Evolutionary conservation across 2,329 filamentous ascomycete genomes (phyloP).

Genomic region (Cercospora brassicicola): DNA sequence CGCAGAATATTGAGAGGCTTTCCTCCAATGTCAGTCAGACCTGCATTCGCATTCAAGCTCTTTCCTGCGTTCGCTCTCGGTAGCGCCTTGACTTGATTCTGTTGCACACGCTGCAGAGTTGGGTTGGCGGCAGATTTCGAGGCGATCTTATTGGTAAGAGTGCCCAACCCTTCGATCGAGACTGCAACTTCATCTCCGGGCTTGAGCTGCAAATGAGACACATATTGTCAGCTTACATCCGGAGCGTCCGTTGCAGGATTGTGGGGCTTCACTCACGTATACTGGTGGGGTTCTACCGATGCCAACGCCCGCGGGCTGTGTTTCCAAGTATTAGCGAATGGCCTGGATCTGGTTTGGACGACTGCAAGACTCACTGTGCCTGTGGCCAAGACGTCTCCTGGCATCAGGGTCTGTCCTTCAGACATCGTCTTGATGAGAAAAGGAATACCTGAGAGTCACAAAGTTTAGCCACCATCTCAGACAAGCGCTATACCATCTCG

Average conservation of each 20-base stretch:
- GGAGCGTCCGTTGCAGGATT: neutral
- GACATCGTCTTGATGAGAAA: slow-evolving; percentile 51
- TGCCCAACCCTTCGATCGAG: slow-evolving; percentile 46
- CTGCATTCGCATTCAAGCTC: slow-evolving; percentile 33
- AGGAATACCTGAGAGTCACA: slow-evolving; percentile 38
- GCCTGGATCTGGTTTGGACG: slow-evolving; percentile 25
- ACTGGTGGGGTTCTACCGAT: slow-evolving; percentile 49
- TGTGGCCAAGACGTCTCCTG: slow-evolving; percentile 54
- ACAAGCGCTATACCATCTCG: neutral
- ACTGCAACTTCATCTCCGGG: slow-evolving; percentile 48
- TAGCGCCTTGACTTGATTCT: slow-evolving; percentile 23
- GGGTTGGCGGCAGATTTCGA: neutral
- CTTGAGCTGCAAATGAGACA: too few species aligned
- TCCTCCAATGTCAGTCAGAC: neutral
- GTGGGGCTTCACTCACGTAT: slow-evolving; percentile 28
- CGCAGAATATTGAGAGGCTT: slow-evolving; percentile 1
- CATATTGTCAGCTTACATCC: neutral
- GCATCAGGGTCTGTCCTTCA: slow-evolving; percentile 53
- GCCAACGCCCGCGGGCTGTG: slow-evolving; percentile 48
- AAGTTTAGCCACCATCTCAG: neutral
- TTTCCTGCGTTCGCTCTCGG: neutral
- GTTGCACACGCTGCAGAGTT: slow-evolving; percentile 5
- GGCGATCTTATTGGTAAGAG: slow-evolving; percentile 39
- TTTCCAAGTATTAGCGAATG: neutral
- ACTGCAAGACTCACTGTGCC: slow-evolving; percentile 42